Evolutionary conservation across 495 filamentous ascomycete species (phyloP), one percentile per base, ranked within the genome.

Genomic region (Evernia prunastri): DNA sequence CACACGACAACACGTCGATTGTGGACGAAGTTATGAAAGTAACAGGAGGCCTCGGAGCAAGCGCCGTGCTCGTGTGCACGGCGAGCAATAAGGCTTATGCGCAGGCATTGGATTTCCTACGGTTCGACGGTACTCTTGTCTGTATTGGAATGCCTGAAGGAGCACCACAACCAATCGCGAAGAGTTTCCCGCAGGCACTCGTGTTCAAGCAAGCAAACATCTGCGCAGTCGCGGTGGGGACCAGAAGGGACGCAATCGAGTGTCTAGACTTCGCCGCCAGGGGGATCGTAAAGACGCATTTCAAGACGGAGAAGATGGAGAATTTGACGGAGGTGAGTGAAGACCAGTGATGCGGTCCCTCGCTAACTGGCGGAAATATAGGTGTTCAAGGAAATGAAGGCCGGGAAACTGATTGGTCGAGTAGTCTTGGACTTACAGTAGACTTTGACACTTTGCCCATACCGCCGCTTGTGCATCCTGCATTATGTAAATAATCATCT

Each of bases 101-200:
- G 11, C 80, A 84, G 67, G 78, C 81, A 6, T 39, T 86, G 49
- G 74, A 78, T 49, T 74, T 90, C 68, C 75, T 90, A 40, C 76
- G 82, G 1, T 89, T 88, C 68, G 81, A 83, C 58, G 88, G 88
- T 0, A 81, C 82, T 1, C 62, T 84, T 20, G 79, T 90, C 7
- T 89, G 86, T 67, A 84, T 90, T 20, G 88, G 88, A 0, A 76
- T 91, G 25, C 88, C 88, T 0, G 86, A 88, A 71, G 77, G 84
- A 61, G 79, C 83, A 2, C 77, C 78, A 4, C 70, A 81, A 69
- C 74, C 84, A 20, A 87, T 91, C 67, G 79, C 74, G 31, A 81
- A 76, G 17, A 82, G 84, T 6, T 77, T 73, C 56, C 85, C 87
- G 17, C 68, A 70, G 1, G 43, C 65, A 2, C 70, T 91, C 56